Conservation (phyloP, 1,284 basidiomycete genomes). For the Mixia osmundae region DNA sequence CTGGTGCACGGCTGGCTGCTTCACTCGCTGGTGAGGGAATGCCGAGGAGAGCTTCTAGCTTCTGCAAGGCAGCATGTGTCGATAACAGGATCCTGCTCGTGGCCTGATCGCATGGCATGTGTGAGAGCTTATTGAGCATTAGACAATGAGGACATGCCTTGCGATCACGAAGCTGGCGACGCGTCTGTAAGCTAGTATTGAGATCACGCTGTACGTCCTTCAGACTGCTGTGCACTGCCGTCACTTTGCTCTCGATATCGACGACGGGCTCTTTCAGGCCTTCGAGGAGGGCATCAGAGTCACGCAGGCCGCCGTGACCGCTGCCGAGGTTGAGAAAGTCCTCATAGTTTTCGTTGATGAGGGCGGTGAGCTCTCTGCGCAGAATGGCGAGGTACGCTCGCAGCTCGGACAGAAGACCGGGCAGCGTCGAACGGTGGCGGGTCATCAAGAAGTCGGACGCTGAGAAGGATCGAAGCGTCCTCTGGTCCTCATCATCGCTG, state of each 20-base stretch:
- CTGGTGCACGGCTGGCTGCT: background rate
- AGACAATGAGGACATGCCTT: too few relatives aligned
- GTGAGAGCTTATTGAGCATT: too few relatives aligned
- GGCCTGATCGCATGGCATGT: slow-evolving; percentile 69
- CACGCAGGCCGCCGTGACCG: slow-evolving; percentile 42
- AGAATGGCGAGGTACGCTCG: slow-evolving; percentile 57
- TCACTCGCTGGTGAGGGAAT: background rate
- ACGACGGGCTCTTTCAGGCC: slow-evolving; percentile 40
- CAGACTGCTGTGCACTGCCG: slow-evolving; percentile 25
- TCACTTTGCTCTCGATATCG: slow-evolving; percentile 38
- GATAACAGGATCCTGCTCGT: slow-evolving; percentile 13
- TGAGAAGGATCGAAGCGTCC: too few relatives aligned
- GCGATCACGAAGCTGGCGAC: slow-evolving; percentile 47
- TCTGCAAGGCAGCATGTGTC: slow-evolving; percentile 15
- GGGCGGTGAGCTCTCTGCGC: slow-evolving; percentile 73
- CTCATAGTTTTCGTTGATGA: slow-evolving; percentile 95
- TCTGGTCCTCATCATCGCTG: too few relatives aligned
- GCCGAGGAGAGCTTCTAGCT: slow-evolving; percentile 16
- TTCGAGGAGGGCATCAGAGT: slow-evolving; percentile 42
- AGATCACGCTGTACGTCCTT: slow-evolving; percentile 39
- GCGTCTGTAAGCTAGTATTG: slow-evolving; percentile 45
- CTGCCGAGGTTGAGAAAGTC: slow-evolving; percentile 78
- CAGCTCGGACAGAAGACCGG: slow-evolving; percentile 64
- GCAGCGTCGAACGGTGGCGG: slow-evolving; percentile 58
- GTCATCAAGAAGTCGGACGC: slow-evolving; percentile 76